Evolutionary conservation across 78 protist genomes (phyloP), one percentile per base, ranked within the genome.

Genomic region (Tieghemostelium lacteum): DNA sequence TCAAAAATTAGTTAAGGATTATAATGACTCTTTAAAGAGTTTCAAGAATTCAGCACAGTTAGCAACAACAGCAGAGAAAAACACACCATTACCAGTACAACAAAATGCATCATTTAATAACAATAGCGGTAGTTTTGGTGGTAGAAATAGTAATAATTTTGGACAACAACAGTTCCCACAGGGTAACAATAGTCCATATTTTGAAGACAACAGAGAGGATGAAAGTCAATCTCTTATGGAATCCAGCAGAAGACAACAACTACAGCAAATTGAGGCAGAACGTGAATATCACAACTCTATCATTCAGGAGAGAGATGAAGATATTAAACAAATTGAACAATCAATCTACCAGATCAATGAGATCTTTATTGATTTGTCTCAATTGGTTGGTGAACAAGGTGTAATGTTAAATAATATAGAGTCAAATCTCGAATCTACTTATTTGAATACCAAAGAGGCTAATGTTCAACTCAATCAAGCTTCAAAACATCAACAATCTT

Each of bases 271-370:
- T 29, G 96, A 94, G 31, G 66, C 86, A 12, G 92, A 92, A 57
- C 64, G 87, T 34, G 94, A 92, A 42, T 88, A 75, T 24, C 91
- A 95, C 60, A 85, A 95, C 52, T 73, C 73, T 14, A 60, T 92
- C 76, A 95, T 95, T 31, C 91, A 75, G 52, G 97, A 95, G 31
- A 57, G 97, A 26, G 97, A 95, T 50, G 86, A 92, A 33, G 96
- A 85, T 20, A 95, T 95, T 34, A 65, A 73, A 34, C 65, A 87
- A 33, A 95, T 95, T 33, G 93, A 95, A 39, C 73, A 80, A 58
- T 58, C 96, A 20, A 75, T 95, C 70, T 42, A 57, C 26, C 94
- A 95, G 17, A 92, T 95, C 75, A 95, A 95, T 54, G 95, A 92
- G 74, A 95, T 95, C 55, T 95, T 95, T 80, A 34, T 87, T 29